phyloP scores from a whole-genome alignment of 2,329 filamentous ascomycete species.

The Penicillium sp. region DNA sequence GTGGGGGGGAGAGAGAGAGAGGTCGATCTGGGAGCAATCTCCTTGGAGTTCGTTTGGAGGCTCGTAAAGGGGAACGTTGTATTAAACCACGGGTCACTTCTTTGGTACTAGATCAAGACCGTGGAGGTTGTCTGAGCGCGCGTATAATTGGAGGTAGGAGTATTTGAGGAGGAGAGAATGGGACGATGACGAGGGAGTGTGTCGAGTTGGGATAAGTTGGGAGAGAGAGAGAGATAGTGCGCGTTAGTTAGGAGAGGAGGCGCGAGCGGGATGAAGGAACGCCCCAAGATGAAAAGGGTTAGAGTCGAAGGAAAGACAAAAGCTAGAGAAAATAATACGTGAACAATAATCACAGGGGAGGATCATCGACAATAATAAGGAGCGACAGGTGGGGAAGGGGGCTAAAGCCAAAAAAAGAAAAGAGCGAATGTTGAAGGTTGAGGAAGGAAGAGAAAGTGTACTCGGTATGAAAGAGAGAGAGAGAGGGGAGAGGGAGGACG shows the following conservation, averaged over 20 bases:
- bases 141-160: not conserved
- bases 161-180: not conserved
- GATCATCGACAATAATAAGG: conserved; percentile 25
- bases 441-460: conserved; percentile 17
- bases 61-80: not conserved
- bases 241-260: not conserved
- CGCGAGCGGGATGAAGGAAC: not conserved
- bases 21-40: conserved; percentile 1
- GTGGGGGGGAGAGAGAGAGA: not conserved
- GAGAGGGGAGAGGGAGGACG: too few species aligned
- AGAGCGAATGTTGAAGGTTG: conserved; percentile 32
- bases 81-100: not conserved
- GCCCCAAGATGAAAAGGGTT: not conserved
- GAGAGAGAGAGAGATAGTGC: not conserved
- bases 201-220: not conserved
- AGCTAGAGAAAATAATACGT: not conserved
- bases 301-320: not conserved
- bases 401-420: conserved; percentile 26
- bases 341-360: conserved; percentile 15
- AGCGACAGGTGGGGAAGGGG: conserved; percentile 29
- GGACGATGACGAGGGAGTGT: not conserved
- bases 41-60: not conserved
- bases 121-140: not conserved
- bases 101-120: not conserved
- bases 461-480: too few species aligned